These are phyloP conservation scores for Arthroderma sp. DNA, from an alignment of 2,329 filamentous ascomycete genomes.

Conservation along the genomic window DNA sequence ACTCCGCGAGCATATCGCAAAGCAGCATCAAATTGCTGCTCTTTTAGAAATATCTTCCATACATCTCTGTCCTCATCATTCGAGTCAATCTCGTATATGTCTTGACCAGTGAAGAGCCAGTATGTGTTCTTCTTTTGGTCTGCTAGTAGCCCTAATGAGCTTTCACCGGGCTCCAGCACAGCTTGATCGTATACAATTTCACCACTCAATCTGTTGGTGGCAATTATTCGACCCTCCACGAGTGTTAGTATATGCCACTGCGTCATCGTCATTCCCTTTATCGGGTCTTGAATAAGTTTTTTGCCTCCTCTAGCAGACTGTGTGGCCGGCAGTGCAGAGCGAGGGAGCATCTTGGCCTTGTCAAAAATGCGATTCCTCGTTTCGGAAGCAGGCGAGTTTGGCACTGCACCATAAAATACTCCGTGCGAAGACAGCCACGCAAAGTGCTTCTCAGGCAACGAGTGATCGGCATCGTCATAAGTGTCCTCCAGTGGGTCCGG, in stretches of 20 bases:
- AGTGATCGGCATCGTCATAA: constrained; percentile 31
- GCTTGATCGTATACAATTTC: constrained; percentile 76
- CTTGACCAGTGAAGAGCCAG: constrained; percentile 83
- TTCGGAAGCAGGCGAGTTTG: constrained; percentile 47
- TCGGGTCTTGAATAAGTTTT: constrained; percentile 54
- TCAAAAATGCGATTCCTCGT: constrained; percentile 63
- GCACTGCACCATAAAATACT: constrained; percentile 71
- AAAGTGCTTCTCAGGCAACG: constrained; percentile 47
- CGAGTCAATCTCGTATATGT: constrained; percentile 88
- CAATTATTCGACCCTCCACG: constrained; percentile 69
- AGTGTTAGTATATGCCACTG: constrained; percentile 87
- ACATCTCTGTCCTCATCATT: constrained; percentile 83
- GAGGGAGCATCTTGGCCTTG: constrained; percentile 63
- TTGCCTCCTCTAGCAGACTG: constrained; percentile 52
- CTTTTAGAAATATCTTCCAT: constrained; percentile 83
- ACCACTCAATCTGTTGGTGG: constrained; percentile 75
- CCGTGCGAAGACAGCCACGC: constrained; percentile 86
- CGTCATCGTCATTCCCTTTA: constrained; percentile 70
- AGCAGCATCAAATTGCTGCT: constrained; percentile 78
- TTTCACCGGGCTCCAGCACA: constrained; percentile 67
- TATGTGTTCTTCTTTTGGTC: constrained; percentile 94
- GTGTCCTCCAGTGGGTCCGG: constrained; percentile 55
- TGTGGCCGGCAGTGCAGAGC: constrained; percentile 56
- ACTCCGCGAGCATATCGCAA: constrained; percentile 69
- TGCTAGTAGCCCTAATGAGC: constrained; percentile 67